These are phyloP conservation scores for Monosporascus sp. DNA, from an alignment of 2,329 filamentous ascomycete species.

Conservation along the genomic window DNA sequence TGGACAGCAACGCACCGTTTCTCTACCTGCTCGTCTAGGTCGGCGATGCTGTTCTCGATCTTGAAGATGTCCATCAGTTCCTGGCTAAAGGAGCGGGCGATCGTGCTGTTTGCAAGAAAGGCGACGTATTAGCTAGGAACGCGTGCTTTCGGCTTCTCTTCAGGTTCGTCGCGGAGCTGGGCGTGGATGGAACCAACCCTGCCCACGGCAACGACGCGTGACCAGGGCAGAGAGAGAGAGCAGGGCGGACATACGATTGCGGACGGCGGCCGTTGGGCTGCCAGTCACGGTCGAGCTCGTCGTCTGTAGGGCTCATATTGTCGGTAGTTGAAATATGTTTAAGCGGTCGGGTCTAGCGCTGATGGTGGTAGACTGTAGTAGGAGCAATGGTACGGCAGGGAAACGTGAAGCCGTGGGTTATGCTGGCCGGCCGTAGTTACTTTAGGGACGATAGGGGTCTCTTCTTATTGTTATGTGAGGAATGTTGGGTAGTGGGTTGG, in stretches of 20 bases:
- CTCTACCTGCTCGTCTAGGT: constrained; percentile 69
- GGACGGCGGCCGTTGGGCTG: constrained; percentile 72
- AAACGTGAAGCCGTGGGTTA: background rate
- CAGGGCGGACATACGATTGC: constrained; percentile 71
- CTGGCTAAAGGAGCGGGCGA: constrained; percentile 80
- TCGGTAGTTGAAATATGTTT: constrained; percentile 1
- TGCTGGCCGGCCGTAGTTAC: background rate
- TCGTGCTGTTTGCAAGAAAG: constrained; percentile 53
- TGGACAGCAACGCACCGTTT: constrained; percentile 62
- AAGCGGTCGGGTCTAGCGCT: background rate
- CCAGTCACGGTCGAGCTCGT: constrained; percentile 72
- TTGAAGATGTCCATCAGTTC: constrained; percentile 87
- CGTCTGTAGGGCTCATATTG: constrained; percentile 47
- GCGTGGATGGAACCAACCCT: too few species aligned
- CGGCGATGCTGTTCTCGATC: constrained; percentile 71
- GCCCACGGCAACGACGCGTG: too few species aligned
- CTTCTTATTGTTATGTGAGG: too few species aligned
- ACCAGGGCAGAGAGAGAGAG: constrained; percentile 39
- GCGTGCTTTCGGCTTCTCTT: constrained; percentile 3
- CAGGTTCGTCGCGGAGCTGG: background rate
- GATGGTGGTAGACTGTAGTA: too few species aligned
- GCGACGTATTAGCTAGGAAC: constrained; percentile 15
- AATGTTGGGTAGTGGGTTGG: too few species aligned
- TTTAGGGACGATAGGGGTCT: too few species aligned
- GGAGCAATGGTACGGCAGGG: too few species aligned